phyloP scores from a whole-genome alignment of 169 alveolate species.

The Babesia microti region DNA sequence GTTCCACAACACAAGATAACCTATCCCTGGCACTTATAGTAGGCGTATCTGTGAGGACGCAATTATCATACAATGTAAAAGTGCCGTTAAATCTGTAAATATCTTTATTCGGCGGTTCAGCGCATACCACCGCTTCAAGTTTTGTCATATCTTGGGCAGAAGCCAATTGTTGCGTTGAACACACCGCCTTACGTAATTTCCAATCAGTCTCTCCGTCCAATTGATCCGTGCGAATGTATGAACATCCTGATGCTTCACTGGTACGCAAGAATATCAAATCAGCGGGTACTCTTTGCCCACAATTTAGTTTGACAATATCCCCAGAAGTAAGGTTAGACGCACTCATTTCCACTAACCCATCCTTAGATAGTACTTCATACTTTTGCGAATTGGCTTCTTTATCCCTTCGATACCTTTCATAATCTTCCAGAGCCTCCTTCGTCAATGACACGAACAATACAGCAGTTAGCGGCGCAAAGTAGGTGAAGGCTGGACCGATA shows the following conservation, averaged over 20 bases:
- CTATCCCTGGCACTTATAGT: background rate
- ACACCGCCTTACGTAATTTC: constrained; percentile 89
- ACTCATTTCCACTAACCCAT: constrained; percentile 59
- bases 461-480: constrained; percentile 87
- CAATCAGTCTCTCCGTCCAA: constrained; percentile 99
- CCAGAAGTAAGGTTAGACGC: constrained; percentile 83
- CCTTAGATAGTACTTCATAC: constrained; percentile 49
- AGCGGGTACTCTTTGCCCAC: constrained; percentile 92
- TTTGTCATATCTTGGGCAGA: constrained; percentile 51
- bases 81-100: constrained; percentile 77
- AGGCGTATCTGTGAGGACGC: background rate
- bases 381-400: constrained; percentile 65
- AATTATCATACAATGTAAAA: constrained; percentile 48
- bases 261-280: constrained; percentile 82
- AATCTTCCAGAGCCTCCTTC: constrained; percentile 92
- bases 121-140: constrained; percentile 50
- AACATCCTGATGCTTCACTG: constrained; percentile 51
- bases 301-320: constrained; percentile 74
- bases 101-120: constrained; percentile 76
- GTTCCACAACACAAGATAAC: constrained; percentile 19
- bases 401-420: constrained; percentile 67
- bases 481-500: constrained; percentile 90
- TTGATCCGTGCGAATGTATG: constrained; percentile 91
- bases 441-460: constrained; percentile 79
- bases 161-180: constrained; percentile 62